phyloP scores from a whole-genome alignment of 2,329 filamentous ascomycete species.

The Fusarium denticulatum region DNA sequence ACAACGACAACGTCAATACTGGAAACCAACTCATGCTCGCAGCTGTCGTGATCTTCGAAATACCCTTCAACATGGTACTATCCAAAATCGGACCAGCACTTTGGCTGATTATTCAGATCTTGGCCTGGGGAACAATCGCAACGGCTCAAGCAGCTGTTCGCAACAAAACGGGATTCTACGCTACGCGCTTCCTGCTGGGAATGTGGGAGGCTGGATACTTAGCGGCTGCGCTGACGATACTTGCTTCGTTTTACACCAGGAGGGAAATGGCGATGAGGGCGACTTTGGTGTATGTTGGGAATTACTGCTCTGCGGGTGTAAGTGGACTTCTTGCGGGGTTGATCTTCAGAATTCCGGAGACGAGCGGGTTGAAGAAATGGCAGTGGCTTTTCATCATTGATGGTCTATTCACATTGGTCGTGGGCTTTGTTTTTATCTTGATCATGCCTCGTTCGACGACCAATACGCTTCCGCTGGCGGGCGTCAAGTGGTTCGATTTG shows the following conservation, averaged over 20 bases:
- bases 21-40: constrained; percentile 13
- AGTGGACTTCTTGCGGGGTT: neutral
- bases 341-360: constrained; percentile 1
- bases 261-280: constrained; percentile 1
- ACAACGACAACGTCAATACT: constrained; percentile 5
- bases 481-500: neutral
- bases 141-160: neutral
- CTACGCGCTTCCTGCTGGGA: neutral
- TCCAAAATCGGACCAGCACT: neutral
- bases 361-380: neutral
- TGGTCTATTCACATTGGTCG: neutral
- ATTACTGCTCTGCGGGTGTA: constrained; percentile 5
- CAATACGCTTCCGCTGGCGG: neutral
- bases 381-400: constrained; percentile 17
- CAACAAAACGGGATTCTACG: neutral
- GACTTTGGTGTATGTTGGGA: constrained; percentile 5
- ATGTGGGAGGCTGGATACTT: constrained; percentile 15
- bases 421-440: neutral
- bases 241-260: neutral
- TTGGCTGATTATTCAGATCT: neutral
- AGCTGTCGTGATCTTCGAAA: neutral
- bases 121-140: constrained; percentile 2
- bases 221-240: neutral
- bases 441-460: neutral
- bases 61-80: constrained; percentile 1